These are phyloP conservation scores for Debaryomyces maramus DNA, from an alignment of 805 yeast genomes.

Conservation along the genomic window DNA sequence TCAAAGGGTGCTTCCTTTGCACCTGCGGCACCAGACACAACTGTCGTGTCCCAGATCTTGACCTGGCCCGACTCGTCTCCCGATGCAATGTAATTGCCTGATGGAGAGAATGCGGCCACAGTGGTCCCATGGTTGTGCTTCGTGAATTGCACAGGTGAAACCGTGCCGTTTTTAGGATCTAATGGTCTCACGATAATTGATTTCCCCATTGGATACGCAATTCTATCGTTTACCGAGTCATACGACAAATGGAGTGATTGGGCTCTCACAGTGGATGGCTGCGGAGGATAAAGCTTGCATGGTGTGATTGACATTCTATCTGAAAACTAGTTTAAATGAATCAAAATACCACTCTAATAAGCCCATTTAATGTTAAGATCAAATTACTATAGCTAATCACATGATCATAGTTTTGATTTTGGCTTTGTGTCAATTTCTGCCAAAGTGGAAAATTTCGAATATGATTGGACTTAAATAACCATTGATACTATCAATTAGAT, in stretches of 20 bases:
- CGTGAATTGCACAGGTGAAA: slow-evolving; percentile 60
- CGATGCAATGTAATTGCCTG: slow-evolving; percentile 86
- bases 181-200: slow-evolving; percentile 72
- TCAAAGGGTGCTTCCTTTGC: slow-evolving; percentile 39
- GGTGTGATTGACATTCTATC: slow-evolving; percentile 34
- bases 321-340: no score
- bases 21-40: slow-evolving; percentile 31
- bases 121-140: slow-evolving; percentile 73
- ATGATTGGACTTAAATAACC: slow-evolving; percentile 9
- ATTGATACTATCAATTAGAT: background rate
- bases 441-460: slow-evolving; percentile 3
- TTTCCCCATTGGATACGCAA: slow-evolving; percentile 83
- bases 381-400: no score
- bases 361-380: no score
- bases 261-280: slow-evolving; percentile 76
- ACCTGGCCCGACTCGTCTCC: slow-evolving; percentile 92
- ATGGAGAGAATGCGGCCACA: slow-evolving; percentile 83
- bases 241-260: slow-evolving; percentile 72
- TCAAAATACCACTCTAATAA: no score
- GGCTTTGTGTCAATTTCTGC: slow-evolving; percentile 3
- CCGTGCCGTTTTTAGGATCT: slow-evolving; percentile 43
- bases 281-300: slow-evolving; percentile 58
- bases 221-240: slow-evolving; percentile 63
- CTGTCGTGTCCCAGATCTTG: slow-evolving; percentile 73
- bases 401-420: no score